phyloP scores from a whole-genome alignment of 2,329 filamentous ascomycete species.

The Diplodia sapinea region DNA sequence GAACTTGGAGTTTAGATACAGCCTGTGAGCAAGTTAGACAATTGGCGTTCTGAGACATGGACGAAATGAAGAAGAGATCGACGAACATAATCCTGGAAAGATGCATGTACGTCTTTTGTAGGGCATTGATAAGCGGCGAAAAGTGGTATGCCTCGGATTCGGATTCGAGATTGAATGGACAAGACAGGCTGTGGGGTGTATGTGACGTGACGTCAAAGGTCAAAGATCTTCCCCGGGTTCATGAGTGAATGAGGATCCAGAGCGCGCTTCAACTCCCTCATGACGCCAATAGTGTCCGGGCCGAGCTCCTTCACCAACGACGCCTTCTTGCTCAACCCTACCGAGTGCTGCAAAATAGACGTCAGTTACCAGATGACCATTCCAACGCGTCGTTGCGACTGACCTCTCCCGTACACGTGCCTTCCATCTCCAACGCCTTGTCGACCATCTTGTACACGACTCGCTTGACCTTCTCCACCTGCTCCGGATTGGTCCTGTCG shows the following conservation, averaged over 20 bases:
- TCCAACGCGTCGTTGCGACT: not conserved
- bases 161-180: no score
- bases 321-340: constrained; percentile 86
- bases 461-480: constrained; percentile 76
- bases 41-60: no score
- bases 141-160: no score
- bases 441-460: constrained; percentile 90
- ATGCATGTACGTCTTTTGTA: no score
- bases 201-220: constrained; percentile 45
- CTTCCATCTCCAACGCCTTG: constrained; percentile 88
- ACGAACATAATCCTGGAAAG: no score
- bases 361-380: not conserved
- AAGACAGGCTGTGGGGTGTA: no score
- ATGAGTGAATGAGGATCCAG: constrained; percentile 86
- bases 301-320: constrained; percentile 81
- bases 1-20: constrained; percentile 37
- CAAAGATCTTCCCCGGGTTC: constrained; percentile 92
- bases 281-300: constrained; percentile 77
- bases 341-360: constrained; percentile 61
- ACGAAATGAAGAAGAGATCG: not conserved
- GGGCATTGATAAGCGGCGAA: no score
- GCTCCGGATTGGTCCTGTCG: constrained; percentile 69
- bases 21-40: not conserved
- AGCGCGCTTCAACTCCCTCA: constrained; percentile 80
- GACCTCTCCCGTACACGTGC: constrained; percentile 82